Conservation (phyloP, 306 rosid species). For the Psophocarpus tetragonolobus region DNA sequence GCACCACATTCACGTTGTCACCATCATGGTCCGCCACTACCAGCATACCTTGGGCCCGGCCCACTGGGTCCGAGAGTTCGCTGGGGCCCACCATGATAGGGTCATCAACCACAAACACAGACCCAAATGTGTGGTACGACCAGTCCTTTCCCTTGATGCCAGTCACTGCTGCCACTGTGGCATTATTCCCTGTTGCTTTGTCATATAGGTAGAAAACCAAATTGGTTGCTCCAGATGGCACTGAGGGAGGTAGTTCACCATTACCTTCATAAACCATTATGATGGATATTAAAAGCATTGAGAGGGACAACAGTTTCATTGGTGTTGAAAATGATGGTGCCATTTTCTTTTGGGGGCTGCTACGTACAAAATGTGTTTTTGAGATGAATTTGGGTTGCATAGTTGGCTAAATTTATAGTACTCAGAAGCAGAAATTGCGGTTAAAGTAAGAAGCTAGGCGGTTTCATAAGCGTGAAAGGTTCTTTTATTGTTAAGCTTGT, state of each 20-base stretch:
- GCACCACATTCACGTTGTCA: not conserved
- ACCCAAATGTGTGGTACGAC: constrained; percentile 43
- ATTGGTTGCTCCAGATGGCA: constrained; percentile 9
- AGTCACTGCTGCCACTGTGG: constrained; percentile 30
- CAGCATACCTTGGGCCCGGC: constrained; percentile 38
- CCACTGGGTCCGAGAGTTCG: not conserved
- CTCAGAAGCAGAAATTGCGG: not conserved
- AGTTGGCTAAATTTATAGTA: constrained; percentile 11
- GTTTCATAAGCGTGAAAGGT: not conserved
- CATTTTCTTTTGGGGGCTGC: not conserved
- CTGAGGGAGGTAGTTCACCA: not conserved
- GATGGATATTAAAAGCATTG: not conserved
- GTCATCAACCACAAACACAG: constrained; percentile 42
- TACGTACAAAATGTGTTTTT: not conserved
- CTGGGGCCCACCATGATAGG: not conserved
- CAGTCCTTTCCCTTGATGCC: constrained; percentile 37
- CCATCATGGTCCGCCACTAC: constrained; percentile 20
- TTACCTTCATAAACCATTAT: not conserved
- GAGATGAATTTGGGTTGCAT: not conserved
- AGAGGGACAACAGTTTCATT: not conserved
- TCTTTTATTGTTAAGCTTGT: not conserved
- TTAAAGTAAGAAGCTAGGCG: not conserved
- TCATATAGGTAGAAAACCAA: constrained; percentile 45
- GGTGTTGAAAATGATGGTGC: constrained; percentile 1
- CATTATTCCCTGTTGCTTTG: constrained; percentile 18